phyloP scores from a whole-genome alignment of 75 land plant genomes.

The Chamaecyparis obtusa region DNA sequence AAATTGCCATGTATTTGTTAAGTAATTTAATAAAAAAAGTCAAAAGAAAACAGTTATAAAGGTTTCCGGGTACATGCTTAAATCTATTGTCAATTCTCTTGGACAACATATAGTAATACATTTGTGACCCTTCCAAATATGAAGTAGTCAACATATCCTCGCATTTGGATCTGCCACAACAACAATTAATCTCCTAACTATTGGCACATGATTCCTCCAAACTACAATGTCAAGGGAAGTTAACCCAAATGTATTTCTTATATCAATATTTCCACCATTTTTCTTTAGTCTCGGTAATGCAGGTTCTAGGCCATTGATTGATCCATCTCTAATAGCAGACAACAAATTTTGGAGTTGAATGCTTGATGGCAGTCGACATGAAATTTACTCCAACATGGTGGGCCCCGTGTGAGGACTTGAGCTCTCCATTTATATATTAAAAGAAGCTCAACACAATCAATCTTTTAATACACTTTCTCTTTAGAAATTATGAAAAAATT shows the following conservation, averaged over 20 bases:
- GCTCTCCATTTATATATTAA: slow-evolving; percentile 9
- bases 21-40: neutral
- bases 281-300: slow-evolving; percentile 70
- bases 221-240: slow-evolving; percentile 92
- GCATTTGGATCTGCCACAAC: slow-evolving; percentile 93
- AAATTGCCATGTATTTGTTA: neutral
- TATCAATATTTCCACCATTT: slow-evolving; percentile 72
- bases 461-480: neutral
- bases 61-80: neutral
- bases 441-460: neutral
- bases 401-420: neutral
- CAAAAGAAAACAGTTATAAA: neutral
- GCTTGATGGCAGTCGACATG: slow-evolving; percentile 15
- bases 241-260: slow-evolving; percentile 73
- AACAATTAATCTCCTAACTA: slow-evolving; percentile 81
- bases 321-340: slow-evolving; percentile 60
- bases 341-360: slow-evolving; percentile 57
- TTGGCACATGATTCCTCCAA: slow-evolving; percentile 96
- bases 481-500: neutral
- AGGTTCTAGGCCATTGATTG: slow-evolving; percentile 63
- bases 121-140: neutral
- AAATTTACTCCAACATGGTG: slow-evolving; percentile 15
- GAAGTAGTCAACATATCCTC: slow-evolving; percentile 54
- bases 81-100: neutral
- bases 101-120: neutral